These are phyloP conservation scores for Melampsora occidentalis DNA, from an alignment of 1,284 basidiomycete genomes.

Conservation along the genomic window DNA sequence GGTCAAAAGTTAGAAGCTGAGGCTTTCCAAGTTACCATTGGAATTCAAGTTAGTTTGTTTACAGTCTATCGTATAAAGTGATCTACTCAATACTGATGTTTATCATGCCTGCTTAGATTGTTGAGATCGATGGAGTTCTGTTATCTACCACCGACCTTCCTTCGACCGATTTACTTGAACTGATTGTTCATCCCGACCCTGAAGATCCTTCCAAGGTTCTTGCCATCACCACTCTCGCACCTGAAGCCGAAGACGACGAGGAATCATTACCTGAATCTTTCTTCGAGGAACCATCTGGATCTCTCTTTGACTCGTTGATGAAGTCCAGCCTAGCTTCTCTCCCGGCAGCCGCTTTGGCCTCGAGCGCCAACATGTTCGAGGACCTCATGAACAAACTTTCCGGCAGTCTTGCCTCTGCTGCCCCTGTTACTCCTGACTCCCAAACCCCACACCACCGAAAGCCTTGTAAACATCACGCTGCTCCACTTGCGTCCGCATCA, in stretches of 20 bases:
- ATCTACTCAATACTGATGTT: neutral
- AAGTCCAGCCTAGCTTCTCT: too few relatives aligned
- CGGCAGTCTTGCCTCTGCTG: too few relatives aligned
- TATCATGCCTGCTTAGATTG: neutral
- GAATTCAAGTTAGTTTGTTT: constrained; percentile 17
- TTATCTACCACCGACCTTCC: constrained; percentile 22
- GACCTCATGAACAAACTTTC: too few relatives aligned
- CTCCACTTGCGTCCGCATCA: too few relatives aligned
- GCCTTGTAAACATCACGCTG: too few relatives aligned
- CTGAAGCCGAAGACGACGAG: neutral
- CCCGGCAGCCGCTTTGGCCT: too few relatives aligned
- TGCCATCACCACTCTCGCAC: constrained; percentile 28
- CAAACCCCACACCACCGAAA: too few relatives aligned
- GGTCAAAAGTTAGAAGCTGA: constrained; percentile 10
- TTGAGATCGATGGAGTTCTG: constrained; percentile 28
- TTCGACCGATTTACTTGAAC: constrained; percentile 19
- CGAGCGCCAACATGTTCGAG: too few relatives aligned
- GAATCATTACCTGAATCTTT: too few relatives aligned
- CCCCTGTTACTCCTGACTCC: too few relatives aligned
- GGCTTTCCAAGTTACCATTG: constrained; percentile 35
- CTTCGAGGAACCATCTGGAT: too few relatives aligned
- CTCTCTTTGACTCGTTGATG: too few relatives aligned
- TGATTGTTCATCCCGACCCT: constrained; percentile 37
- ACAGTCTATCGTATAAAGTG: neutral
- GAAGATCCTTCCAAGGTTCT: constrained; percentile 19